Conservation (phyloP, 192 early-diverging fungal species). For the Diversispora epigaea region DNA sequence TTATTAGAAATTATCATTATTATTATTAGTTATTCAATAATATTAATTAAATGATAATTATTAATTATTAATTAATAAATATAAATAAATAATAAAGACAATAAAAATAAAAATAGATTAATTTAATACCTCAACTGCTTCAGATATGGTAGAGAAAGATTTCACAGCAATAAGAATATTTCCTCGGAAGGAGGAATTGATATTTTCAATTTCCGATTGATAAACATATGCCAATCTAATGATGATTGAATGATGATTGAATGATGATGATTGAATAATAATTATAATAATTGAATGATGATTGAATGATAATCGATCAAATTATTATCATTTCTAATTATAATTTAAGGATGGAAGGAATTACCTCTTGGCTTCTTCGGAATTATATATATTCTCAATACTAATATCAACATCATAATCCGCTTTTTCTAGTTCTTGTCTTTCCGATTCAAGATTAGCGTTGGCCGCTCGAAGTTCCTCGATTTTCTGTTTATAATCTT, state of each 20-base stretch:
- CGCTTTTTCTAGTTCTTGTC: constrained; percentile 10
- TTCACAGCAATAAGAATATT: constrained; percentile 19
- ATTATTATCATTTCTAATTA: background rate
- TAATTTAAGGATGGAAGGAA: background rate
- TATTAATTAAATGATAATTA: too few relatives aligned
- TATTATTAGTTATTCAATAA: too few relatives aligned
- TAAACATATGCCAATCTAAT: constrained; percentile 9
- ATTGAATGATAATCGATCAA: too few relatives aligned
- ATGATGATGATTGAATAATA: too few relatives aligned
- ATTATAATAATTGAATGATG: background rate
- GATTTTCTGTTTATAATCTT: constrained; percentile 20
- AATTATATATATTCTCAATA: constrained; percentile 27
- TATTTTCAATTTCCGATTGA: constrained; percentile 19
- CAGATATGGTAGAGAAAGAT: background rate
- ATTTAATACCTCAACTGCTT: constrained; percentile 7
- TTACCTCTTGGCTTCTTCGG: background rate
- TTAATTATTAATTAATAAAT: too few relatives aligned
- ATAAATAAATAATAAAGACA: too few relatives aligned
- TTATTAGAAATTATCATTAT: too few relatives aligned
- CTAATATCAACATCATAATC: background rate
- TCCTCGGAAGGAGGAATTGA: background rate
- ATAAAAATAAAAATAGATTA: too few relatives aligned
- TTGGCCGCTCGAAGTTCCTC: constrained; percentile 20
- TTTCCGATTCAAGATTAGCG: constrained; percentile 18
- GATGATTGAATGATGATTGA: background rate